Evolutionary conservation across 2,329 filamentous ascomycete species (phyloP).

Genomic region (Thelonectria blattea): DNA sequence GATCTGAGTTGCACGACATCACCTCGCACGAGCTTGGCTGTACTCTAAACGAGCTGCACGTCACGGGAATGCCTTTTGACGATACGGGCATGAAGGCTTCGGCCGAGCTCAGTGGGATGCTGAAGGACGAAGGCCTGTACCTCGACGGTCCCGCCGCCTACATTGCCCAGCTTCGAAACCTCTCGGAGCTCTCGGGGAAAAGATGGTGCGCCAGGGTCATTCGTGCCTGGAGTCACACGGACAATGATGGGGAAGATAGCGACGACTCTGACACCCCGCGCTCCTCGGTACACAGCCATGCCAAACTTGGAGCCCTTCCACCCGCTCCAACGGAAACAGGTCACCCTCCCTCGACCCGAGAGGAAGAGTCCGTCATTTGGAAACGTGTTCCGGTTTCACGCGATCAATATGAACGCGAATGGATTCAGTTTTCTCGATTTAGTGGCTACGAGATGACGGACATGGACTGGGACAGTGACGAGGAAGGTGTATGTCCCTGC

Average conservation of each 20-base stretch:
- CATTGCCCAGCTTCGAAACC: conserved; percentile 47
- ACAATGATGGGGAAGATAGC: conserved; percentile 31
- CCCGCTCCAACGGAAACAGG: conserved; percentile 51
- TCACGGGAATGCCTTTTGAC: conserved; percentile 59
- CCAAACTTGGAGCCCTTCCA: conserved; percentile 44
- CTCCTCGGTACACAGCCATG: conserved; percentile 33
- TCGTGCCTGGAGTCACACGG: conserved; percentile 49
- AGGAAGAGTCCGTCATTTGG: conserved; percentile 56
- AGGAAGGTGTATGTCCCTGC: conserved; percentile 48
- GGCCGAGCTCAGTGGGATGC: conserved; percentile 56
- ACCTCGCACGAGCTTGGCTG: conserved; percentile 60
- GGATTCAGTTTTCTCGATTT: conserved; percentile 54
- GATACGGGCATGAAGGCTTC: conserved; percentile 55
- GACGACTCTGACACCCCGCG: conserved; percentile 38
- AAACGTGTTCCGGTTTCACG: conserved; percentile 54
- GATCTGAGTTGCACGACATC: conserved; percentile 57
- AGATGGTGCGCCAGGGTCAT: conserved; percentile 53
- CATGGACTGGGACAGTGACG: conserved; percentile 42
- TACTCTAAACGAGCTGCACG: conserved; percentile 57
- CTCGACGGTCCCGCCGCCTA: conserved; percentile 54
- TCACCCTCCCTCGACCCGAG: conserved; percentile 49
- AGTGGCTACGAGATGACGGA: conserved; percentile 47
- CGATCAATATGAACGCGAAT: conserved; percentile 50
- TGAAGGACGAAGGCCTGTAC: conserved; percentile 60
- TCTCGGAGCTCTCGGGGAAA: conserved; percentile 49